A percentile compares a stretch with the other conserved stretches of the same genome.
These are phyloP conservation scores for Zygnema cylindricum DNA, from an alignment of 139 green algal genomes.

Conservation along the genomic window DNA sequence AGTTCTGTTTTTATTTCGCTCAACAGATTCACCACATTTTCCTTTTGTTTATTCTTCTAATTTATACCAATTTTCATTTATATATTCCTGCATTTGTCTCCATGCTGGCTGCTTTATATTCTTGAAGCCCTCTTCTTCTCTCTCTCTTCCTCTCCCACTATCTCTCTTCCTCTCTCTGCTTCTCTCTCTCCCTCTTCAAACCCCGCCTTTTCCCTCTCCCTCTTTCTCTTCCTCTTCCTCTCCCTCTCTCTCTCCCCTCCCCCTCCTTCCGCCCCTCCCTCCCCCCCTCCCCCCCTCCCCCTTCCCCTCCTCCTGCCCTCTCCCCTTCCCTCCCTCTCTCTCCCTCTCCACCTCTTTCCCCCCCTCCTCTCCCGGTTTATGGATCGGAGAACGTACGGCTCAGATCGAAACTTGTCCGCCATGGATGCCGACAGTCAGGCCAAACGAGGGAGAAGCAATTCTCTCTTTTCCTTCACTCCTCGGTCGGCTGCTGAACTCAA, in stretches of 20 bases:
- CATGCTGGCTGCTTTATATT: too few relatives aligned
- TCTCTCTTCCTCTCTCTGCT: neutral
- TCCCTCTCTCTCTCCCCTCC: neutral
- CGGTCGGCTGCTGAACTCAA: neutral
- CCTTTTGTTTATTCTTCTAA: too few relatives aligned
- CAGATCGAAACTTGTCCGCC: neutral
- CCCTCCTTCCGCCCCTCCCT: neutral
- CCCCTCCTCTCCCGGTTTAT: neutral
- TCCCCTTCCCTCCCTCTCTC: neutral
- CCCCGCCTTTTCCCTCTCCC: neutral
- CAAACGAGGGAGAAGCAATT: neutral
- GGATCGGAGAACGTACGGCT: neutral
- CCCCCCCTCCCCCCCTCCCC: constrained; percentile 1
- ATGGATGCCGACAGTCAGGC: neutral
- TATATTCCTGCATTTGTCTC: too few relatives aligned
- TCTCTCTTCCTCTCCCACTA: neutral
- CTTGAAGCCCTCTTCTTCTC: neutral
- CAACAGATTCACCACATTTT: too few relatives aligned
- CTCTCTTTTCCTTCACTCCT: neutral
- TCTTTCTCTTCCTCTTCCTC: neutral
- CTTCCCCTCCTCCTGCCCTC: neutral
- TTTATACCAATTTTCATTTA: too few relatives aligned
- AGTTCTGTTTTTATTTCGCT: too few relatives aligned
- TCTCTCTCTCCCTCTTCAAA: neutral
- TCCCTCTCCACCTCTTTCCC: neutral